These are phyloP conservation scores for Trichoderma gamsii DNA, from an alignment of 495 filamentous ascomycete genomes.

Conservation along the genomic window DNA sequence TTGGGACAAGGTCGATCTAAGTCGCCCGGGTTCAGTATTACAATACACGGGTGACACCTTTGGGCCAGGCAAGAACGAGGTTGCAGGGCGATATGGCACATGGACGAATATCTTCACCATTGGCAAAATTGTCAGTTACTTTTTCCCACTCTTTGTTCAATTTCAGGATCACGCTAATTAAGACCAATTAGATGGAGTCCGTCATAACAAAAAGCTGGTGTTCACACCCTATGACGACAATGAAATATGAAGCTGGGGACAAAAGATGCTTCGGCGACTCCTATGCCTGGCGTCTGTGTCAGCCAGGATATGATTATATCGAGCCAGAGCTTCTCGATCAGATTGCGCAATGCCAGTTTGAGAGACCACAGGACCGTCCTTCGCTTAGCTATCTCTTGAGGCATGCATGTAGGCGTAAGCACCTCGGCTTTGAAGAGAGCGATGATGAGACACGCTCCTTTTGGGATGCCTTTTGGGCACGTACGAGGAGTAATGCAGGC, in stretches of 20 bases:
- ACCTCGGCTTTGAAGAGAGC: not conserved
- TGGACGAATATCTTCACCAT: conserved; percentile 15
- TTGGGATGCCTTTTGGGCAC: conserved; percentile 1
- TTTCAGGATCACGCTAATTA: not conserved
- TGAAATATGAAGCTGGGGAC: not conserved
- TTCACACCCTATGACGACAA: not conserved
- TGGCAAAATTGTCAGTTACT: conserved; percentile 10
- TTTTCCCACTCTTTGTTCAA: not conserved
- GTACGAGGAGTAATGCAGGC: not conserved
- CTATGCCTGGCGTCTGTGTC: not conserved
- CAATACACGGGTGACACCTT: not conserved
- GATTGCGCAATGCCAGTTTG: not conserved
- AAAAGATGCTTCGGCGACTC: not conserved
- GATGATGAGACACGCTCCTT: not conserved
- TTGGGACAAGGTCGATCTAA: conserved; percentile 2
- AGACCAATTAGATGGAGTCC: not conserved
- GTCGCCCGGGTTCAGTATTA: not conserved
- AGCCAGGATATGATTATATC: not conserved
- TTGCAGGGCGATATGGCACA: conserved; percentile 10
- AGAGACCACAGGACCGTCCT: not conserved
- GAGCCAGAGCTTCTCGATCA: not conserved
- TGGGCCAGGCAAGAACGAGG: not conserved
- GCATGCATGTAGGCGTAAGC: not conserved
- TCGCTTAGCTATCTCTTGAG: not conserved
- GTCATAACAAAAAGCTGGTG: not conserved